phyloP scores from a whole-genome alignment of 2,329 filamentous ascomycete genomes.

The Knoxdaviesia proteae region DNA sequence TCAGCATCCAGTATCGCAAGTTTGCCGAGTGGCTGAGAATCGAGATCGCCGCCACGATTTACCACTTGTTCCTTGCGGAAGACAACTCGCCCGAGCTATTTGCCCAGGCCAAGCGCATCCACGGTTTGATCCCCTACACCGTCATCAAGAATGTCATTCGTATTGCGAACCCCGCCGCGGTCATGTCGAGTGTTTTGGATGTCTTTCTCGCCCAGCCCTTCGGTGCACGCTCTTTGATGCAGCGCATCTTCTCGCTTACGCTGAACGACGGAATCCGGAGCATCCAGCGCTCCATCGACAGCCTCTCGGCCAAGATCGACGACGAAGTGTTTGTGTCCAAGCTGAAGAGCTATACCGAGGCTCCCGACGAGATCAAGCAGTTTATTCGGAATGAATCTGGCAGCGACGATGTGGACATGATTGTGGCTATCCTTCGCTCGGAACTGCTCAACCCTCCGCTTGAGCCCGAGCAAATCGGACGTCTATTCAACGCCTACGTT shows the following conservation, averaged over 20 bases:
- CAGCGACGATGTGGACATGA: constrained; percentile 57
- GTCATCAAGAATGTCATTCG: constrained; percentile 93
- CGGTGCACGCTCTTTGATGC: constrained; percentile 70
- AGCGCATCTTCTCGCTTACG: constrained; percentile 83
- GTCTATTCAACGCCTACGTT: constrained; percentile 83
- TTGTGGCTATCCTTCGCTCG: constrained; percentile 68
- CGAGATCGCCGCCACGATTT: constrained; percentile 87
- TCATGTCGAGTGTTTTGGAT: constrained; percentile 91
- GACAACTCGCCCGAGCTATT: constrained; percentile 96
- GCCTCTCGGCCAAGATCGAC: constrained; percentile 55
- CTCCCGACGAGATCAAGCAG: constrained; percentile 54
- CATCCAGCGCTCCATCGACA: constrained; percentile 73
- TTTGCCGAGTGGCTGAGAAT: constrained; percentile 97
- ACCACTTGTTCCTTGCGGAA: constrained; percentile 91
- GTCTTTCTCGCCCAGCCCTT: constrained; percentile 93
- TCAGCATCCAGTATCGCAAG: constrained; percentile 91
- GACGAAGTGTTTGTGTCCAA: constrained; percentile 64
- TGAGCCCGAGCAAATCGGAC: constrained; percentile 53
- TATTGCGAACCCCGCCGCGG: constrained; percentile 85
- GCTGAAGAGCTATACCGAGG: constrained; percentile 57
- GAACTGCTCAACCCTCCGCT: constrained; percentile 56
- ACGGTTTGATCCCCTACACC: constrained; percentile 83
- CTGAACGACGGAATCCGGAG: constrained; percentile 74
- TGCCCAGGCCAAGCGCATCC: constrained; percentile 80
- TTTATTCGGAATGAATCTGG: constrained; percentile 53